Percentiles rank a stretch among this genome's conserved stretches.
Evolutionary conservation across 345 rosid genomes (phyloP).

Genomic region (Gossypium sturtianum): DNA sequence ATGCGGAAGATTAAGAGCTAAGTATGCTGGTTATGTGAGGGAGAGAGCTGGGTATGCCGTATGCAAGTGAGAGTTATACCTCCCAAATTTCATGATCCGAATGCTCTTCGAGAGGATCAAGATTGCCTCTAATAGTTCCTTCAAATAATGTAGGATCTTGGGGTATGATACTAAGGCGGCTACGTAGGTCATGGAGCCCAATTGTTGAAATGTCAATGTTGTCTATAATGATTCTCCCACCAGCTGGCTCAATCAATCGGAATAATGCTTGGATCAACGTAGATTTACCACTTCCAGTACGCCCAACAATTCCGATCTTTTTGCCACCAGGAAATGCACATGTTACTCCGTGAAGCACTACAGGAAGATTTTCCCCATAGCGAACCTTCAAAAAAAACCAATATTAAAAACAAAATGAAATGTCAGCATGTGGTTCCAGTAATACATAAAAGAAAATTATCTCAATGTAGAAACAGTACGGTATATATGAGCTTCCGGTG

Average conservation of each 20-base stretch:
- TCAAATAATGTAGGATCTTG: constrained; percentile 98
- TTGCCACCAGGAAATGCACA: constrained; percentile 91
- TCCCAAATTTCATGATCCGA: constrained; percentile 87
- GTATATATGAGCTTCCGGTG: no score
- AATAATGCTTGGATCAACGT: constrained; percentile 96
- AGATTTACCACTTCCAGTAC: constrained; percentile 99
- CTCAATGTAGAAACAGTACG: no score
- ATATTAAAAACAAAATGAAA: constrained; percentile 8
- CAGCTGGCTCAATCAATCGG: constrained; percentile 81
- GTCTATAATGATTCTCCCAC: constrained; percentile 85
- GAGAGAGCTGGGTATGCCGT: no score
- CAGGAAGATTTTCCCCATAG: constrained; percentile 91
- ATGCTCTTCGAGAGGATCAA: constrained; percentile 96
- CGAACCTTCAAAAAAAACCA: constrained; percentile 55
- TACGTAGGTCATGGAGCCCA: constrained; percentile 97
- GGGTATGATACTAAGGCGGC: constrained; percentile 91
- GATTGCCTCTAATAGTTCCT: constrained; percentile 91
- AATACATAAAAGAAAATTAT: neutral
- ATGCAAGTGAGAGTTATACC: constrained; percentile 31
- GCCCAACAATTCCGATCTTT: constrained; percentile 96
- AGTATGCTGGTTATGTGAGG: no score
- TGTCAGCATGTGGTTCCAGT: constrained; percentile 11
- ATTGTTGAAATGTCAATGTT: constrained; percentile 79
- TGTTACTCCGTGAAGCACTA: constrained; percentile 80
- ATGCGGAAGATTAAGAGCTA: no score